Base-by-base conservation (phyloP, 257 asterid genomes). In the Coffea canephora region DNA sequence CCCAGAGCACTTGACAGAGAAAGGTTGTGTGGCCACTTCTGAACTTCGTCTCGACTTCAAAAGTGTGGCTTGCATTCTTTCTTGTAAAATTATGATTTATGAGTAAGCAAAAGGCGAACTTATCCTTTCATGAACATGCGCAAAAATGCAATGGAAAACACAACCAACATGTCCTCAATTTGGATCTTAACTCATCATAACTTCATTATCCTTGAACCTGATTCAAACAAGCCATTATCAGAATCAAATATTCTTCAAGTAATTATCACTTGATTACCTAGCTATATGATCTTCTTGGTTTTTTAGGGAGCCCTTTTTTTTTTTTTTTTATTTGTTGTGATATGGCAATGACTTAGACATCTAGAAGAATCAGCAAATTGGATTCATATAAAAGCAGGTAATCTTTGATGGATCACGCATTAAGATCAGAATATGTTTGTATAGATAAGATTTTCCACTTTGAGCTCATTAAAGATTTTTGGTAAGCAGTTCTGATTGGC, bases 91-190 rank as follows among this genome's bases (percentile, higher is more conserved):
- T 21, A 43, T 70, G 55, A 23, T 16, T 19, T 21, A 21, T 70
- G 55, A 23, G 34, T 19, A 70, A 70, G 55, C 48, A 45, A 55
- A 55, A 55, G 8, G 71, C 16, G 27, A 25, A 73, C n/a, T 23
- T 8, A 1, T 19, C n/a, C 2, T 4, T 55, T 74, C 78, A 74
- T 74, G 78, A 74, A 74, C 78, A 74, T 74, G 23, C 7, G 21
- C 50, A 55, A 55, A 54, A 18, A 18, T 54, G 48, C 77, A 73
- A 25, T 34, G 34, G 10, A 27, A 27, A 55, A 74, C 49, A 74
- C 68, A 34, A 5, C 68, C 52, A 55, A 36, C n/a, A 39, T 21
- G 48, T 6, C n/a, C 50, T 55, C n/a, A 55, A 55, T 16, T 18
- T 55, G 21, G 25, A 55, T n/a, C 64, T 16, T 18, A 55, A 55